Conservation (phyloP, 163 green algal species). For the Volvox carteri region DNA sequence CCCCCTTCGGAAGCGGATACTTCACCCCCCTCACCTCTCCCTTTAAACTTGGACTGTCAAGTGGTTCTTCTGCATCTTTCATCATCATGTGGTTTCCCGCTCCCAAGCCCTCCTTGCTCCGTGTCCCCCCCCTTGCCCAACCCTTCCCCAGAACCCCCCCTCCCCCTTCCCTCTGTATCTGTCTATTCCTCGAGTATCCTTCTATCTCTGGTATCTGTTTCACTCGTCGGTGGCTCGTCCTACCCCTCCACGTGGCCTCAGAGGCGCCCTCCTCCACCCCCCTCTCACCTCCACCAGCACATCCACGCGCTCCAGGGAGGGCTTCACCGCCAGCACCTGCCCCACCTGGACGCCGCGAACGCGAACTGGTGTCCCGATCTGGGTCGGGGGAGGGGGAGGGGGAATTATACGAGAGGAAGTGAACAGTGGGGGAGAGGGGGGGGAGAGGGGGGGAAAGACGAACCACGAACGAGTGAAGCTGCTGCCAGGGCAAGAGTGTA, state of each 20-base stretch:
- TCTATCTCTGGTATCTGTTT: no score
- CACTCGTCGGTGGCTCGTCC: not conserved
- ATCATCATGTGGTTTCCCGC: no score
- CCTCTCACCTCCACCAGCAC: constrained; percentile 91
- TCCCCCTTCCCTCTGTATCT: no score
- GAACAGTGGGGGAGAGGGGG: not conserved
- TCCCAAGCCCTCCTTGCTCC: not conserved
- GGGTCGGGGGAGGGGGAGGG: not conserved
- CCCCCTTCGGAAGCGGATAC: no score
- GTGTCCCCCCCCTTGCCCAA: not conserved
- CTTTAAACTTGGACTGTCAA: no score
- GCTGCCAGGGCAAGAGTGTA: no score
- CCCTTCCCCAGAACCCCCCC: not conserved
- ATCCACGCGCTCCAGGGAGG: constrained; percentile 90
- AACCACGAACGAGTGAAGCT: not conserved
- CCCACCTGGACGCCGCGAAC: constrained; percentile 92
- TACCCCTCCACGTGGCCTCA: not conserved
- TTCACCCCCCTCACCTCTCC: no score
- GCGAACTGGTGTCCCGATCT: constrained; percentile 74
- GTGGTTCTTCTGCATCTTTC: no score
- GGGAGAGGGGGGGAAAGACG: not conserved
- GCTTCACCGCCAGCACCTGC: constrained; percentile 89
- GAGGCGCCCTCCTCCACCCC: no score
- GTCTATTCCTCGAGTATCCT: no score
- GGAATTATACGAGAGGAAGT: not conserved